A percentile compares a stretch with the other conserved stretches of the same genome.
Evolutionary conservation across 768 basidiomycete species (phyloP).

Genomic region (Termitomyces sp.): DNA sequence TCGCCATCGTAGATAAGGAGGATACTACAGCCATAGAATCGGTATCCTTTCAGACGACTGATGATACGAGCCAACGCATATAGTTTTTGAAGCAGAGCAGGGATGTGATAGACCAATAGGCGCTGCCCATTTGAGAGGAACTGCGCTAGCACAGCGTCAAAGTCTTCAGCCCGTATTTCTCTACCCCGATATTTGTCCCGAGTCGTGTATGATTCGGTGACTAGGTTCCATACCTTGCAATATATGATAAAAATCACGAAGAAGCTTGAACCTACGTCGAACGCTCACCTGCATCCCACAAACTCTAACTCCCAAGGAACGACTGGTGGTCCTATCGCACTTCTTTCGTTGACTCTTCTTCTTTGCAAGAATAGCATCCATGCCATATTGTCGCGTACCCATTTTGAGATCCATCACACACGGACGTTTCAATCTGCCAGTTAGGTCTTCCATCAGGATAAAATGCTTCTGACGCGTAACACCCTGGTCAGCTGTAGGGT

Average conservation of each 20-base stretch:
- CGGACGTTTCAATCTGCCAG: constrained; percentile 83
- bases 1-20: constrained; percentile 98
- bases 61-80: constrained; percentile 93
- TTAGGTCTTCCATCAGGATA: constrained; percentile 98
- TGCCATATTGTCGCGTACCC: constrained; percentile 99
- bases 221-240: constrained; percentile 86
- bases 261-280: not conserved
- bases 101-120: constrained; percentile 89
- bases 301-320: constrained; percentile 84
- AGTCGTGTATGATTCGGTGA: constrained; percentile 76
- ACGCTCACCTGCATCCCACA: constrained; percentile 96
- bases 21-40: constrained; percentile 97
- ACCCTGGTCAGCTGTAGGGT: constrained; percentile 30
- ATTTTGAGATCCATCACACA: constrained; percentile 99
- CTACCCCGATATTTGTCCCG: constrained; percentile 98
- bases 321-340: constrained; percentile 93
- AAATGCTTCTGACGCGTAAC: constrained; percentile 93
- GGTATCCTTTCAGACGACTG: constrained; percentile 85
- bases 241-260: constrained; percentile 1
- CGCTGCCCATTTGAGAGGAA: constrained; percentile 84
- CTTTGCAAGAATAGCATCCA: constrained; percentile 87
- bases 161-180: constrained; percentile 82
- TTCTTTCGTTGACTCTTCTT: constrained; percentile 99
- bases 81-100: constrained; percentile 83
- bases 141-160: constrained; percentile 72